These are phyloP conservation scores for Barnettozyma salicaria DNA, from an alignment of 805 yeast species.

Conservation along the genomic window DNA sequence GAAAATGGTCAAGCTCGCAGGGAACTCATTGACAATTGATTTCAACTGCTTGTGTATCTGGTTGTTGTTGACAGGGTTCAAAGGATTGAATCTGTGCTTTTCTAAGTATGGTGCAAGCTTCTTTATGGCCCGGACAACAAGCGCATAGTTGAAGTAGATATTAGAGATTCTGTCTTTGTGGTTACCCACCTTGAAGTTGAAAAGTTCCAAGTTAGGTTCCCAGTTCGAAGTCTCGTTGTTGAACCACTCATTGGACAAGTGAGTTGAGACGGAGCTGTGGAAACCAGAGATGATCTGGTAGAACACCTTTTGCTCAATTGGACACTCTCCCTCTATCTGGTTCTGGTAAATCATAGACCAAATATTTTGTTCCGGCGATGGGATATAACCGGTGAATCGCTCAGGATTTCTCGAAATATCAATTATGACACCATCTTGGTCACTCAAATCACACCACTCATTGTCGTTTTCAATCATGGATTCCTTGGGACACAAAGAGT, in stretches of 20 bases:
- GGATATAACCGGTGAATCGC: slow-evolving; percentile 93
- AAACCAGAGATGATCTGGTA: slow-evolving; percentile 84
- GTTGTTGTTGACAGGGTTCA: slow-evolving; percentile 35
- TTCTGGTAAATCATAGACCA: slow-evolving; percentile 93
- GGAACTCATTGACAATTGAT: slow-evolving; percentile 18
- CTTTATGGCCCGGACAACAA: slow-evolving; percentile 73
- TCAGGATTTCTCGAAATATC: slow-evolving; percentile 88
- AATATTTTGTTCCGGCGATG: slow-evolving; percentile 83
- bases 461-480: slow-evolving; percentile 35
- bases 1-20: slow-evolving; percentile 32
- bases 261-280: slow-evolving; percentile 95
- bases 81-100: slow-evolving; percentile 43
- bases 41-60: slow-evolving; percentile 40
- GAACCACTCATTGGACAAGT: slow-evolving; percentile 77
- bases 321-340: slow-evolving; percentile 50
- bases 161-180: slow-evolving; percentile 84
- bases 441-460: slow-evolving; percentile 67
- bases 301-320: slow-evolving; percentile 80
- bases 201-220: slow-evolving; percentile 76
- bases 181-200: slow-evolving; percentile 85
- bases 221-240: slow-evolving; percentile 69
- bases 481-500: slow-evolving; percentile 31
- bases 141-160: slow-evolving; percentile 86
- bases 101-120: slow-evolving; percentile 53
- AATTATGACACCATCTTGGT: slow-evolving; percentile 72